Percentiles rank a stretch among this genome's conserved stretches.
Evolutionary conservation across 192 early-diverging fungal species (phyloP).

Genomic region (Entomortierella lignicola): DNA sequence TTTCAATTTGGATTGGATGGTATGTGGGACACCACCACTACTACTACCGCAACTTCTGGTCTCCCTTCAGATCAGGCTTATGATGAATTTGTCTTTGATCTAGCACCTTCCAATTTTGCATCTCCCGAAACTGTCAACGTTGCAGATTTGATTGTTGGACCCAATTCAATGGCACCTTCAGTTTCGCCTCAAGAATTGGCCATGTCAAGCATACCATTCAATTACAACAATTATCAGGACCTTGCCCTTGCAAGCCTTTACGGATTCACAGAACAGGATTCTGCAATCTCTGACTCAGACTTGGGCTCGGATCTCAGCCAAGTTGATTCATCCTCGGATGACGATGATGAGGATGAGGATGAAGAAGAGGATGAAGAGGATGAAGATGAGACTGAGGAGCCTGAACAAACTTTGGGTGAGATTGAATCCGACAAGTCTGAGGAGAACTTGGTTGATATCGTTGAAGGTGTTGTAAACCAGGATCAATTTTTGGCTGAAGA

Average conservation of each 20-base stretch:
- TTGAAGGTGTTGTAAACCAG: neutral
- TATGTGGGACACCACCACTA: constrained; percentile 26
- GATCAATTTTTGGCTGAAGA: neutral
- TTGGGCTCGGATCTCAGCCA: constrained; percentile 35
- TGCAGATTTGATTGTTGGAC: constrained; percentile 47
- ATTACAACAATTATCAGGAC: constrained; percentile 25
- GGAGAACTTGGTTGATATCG: neutral
- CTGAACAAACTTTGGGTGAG: neutral
- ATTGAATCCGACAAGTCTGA: neutral
- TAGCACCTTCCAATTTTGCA: constrained; percentile 33
- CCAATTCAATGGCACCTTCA: constrained; percentile 25
- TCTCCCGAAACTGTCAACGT: constrained; percentile 43
- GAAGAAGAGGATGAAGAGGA: constrained; percentile 14
- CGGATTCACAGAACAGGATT: constrained; percentile 39
- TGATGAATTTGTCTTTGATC: constrained; percentile 46
- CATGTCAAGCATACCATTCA: constrained; percentile 5
- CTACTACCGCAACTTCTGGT: constrained; percentile 4
- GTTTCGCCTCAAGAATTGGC: constrained; percentile 34
- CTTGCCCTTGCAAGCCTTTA: constrained; percentile 41
- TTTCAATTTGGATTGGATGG: constrained; percentile 33
- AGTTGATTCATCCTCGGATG: constrained; percentile 20
- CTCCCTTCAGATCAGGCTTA: constrained; percentile 24
- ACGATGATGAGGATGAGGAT: constrained; percentile 20
- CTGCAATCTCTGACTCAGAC: constrained; percentile 15
- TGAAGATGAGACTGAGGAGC: neutral